A percentile compares a stretch with the other conserved stretches of the same genome.
These are phyloP conservation scores for Camellia granthamiana DNA, from an alignment of 148 eudicot species.

Conservation along the genomic window DNA sequence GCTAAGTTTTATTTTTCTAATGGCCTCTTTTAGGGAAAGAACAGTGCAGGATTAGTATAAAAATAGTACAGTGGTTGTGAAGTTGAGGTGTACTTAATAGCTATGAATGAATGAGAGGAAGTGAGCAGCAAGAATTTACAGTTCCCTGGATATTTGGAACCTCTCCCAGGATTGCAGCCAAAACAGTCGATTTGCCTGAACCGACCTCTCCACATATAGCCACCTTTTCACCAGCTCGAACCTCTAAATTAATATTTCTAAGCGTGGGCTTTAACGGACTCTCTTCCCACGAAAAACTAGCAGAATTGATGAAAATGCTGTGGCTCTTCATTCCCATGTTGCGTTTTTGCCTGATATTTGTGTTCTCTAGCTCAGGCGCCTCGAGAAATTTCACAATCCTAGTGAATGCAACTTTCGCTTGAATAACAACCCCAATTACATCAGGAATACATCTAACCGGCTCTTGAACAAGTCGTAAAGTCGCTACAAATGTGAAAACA, in stretches of 20 bases:
- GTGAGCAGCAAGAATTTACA: slow-evolving; percentile 35
- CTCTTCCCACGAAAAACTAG: slow-evolving; percentile 72
- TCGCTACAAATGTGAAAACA: slow-evolving; percentile 89
- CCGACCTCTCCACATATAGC: slow-evolving; percentile 97
- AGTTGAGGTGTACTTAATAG: too few species aligned
- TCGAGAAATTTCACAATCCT: slow-evolving; percentile 74
- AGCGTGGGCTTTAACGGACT: slow-evolving; percentile 45
- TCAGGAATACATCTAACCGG: slow-evolving; percentile 86
- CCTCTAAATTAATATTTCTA: slow-evolving; percentile 56
- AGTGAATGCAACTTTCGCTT: slow-evolving; percentile 78
- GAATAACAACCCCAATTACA: slow-evolving; percentile 71
- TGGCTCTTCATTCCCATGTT: slow-evolving; percentile 8
- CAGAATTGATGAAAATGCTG: slow-evolving; percentile 46
- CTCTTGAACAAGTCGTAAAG: slow-evolving; percentile 82
- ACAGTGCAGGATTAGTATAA: not conserved
- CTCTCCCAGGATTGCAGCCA: slow-evolving; percentile 84
- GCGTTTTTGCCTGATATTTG: slow-evolving; percentile 33
- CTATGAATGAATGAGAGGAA: too few species aligned
- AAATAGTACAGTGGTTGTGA: not conserved
- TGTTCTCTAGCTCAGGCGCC: slow-evolving; percentile 69
- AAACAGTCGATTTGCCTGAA: slow-evolving; percentile 83
- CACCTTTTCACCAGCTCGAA: slow-evolving; percentile 54
- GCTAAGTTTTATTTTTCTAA: too few species aligned
- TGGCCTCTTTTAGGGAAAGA: too few species aligned
- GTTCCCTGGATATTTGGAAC: slow-evolving; percentile 65